Evolutionary conservation across 257 asterid species (phyloP).

Genomic region (Nicotiana paniculata): DNA sequence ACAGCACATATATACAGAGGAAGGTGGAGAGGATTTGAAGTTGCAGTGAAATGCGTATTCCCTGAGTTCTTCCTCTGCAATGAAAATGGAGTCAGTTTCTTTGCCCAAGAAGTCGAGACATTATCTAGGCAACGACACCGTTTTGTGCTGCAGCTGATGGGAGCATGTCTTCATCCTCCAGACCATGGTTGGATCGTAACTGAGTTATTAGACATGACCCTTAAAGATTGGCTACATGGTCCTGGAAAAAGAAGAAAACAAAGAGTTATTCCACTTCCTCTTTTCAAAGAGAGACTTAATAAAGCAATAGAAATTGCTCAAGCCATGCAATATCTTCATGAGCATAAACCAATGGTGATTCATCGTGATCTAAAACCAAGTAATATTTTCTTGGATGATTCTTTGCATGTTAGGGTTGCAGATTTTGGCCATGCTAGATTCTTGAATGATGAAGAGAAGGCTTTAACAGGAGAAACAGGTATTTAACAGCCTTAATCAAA

Average conservation of each 20-base stretch:
- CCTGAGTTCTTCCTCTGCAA: constrained; percentile 58
- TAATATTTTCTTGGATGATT: constrained; percentile 60
- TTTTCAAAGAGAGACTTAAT: constrained; percentile 40
- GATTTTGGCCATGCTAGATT: constrained; percentile 81
- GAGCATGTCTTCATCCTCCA: constrained; percentile 64
- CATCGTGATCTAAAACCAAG: constrained; percentile 79
- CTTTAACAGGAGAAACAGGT: constrained; percentile 79
- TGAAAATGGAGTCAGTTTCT: constrained; percentile 49
- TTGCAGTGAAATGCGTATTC: constrained; percentile 64
- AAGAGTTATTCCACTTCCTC: constrained; percentile 39
- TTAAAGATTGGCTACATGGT: constrained; percentile 71
- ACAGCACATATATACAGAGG: constrained; percentile 64
- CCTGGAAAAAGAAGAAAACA: constrained; percentile 47
- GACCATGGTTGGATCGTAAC: constrained; percentile 65
- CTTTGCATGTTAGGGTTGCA: constrained; percentile 59
- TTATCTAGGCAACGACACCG: constrained; percentile 68
- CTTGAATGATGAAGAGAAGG: constrained; percentile 62
- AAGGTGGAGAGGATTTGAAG: constrained; percentile 64
- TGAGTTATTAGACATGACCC: constrained; percentile 37
- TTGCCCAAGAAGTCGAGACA: constrained; percentile 66
- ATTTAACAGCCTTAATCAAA: no score
- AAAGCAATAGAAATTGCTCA: constrained; percentile 64
- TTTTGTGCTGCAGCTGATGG: constrained; percentile 61
- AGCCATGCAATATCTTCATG: constrained; percentile 83
- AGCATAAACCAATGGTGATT: constrained; percentile 49